phyloP scores from a whole-genome alignment of 805 yeast genomes.

The Phaffomyces opuntiae region DNA sequence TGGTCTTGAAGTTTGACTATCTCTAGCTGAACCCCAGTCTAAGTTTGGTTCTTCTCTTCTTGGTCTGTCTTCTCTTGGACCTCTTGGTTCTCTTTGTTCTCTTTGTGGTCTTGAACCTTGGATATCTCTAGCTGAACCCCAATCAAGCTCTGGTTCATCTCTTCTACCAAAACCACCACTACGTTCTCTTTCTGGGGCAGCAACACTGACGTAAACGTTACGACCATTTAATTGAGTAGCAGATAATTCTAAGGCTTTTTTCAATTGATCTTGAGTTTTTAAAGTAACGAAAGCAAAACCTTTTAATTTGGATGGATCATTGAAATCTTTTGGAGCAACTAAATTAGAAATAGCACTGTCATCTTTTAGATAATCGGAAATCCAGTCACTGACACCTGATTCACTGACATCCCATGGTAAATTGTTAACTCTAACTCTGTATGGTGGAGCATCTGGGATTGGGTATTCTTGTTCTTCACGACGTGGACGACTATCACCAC shows the following conservation, averaged over 20 bases:
- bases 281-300: conserved; percentile 89
- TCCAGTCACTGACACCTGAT: conserved; percentile 51
- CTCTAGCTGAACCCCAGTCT: conserved; percentile 47
- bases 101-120: conserved; percentile 14
- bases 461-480: conserved; percentile 66
- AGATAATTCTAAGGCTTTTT: conserved; percentile 60
- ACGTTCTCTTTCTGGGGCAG: conserved; percentile 52
- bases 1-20: conserved; percentile 28
- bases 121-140: conserved; percentile 44
- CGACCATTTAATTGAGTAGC: conserved; percentile 70
- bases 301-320: conserved; percentile 59
- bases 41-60: conserved; percentile 29
- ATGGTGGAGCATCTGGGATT: conserved; percentile 89
- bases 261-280: conserved; percentile 69
- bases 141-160: conserved; percentile 35
- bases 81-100: conserved; percentile 23
- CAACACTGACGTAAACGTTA: conserved; percentile 67
- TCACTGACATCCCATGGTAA: conserved; percentile 79
- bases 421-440: conserved; percentile 80
- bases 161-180: conserved; percentile 30
- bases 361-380: conserved; percentile 45
- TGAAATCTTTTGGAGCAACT: conserved; percentile 62
- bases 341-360: conserved; percentile 54
- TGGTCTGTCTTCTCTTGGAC: conserved; percentile 19
- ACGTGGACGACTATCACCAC: conserved; percentile 29